Evolutionary conservation across 441 rosid genomes (phyloP), one percentile per base, ranked within the genome.

Genomic region (Syzygium syzygioides): DNA sequence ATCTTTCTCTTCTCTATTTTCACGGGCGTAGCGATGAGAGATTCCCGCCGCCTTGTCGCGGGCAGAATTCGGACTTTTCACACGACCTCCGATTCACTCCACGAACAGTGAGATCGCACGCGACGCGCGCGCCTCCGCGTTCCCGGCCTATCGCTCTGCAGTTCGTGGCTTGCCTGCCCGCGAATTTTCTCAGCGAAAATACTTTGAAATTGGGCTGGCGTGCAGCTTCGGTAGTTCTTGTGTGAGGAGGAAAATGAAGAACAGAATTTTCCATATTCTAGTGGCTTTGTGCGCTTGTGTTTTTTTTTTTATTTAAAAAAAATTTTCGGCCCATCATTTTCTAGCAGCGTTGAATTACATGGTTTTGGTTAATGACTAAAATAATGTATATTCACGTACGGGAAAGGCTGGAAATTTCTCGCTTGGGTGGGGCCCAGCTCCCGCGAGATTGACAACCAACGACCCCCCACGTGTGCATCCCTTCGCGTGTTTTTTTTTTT

Each of bases 31-130:
- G 1, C 26, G 4, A 9, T 4, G 60, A 56, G 23, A 56, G 23
- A 56, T 7, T 9, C 12, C 1, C 4, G 0, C 12, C 4, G 13
- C 1, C 12, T 9, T 9, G 10, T 55, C 1, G 10, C 9, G 3
- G 57, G 48, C 48, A 1, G 9, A 45, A 1, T 7, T 45, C 48
- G 7, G 9, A 7, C 48, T 45, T 7, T 45, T 7, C 48, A 45
- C 48, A 45, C 48, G 10, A 7, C 48, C 48, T 7, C 48, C 9
- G 48, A 45, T 45, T 45, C 48, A 7, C 48, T 45, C 48, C 48
- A 45, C 48, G 3, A 37, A 18, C 0, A 13, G 4, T 1, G 4
- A 23, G 41, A 37, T 12, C 14, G 7, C 26, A 5, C 6, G 79
- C 14, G 13, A 25, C 62, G 5, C 26, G 11, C 28, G 4, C 2